Evolutionary conservation across 73 alveolate species (phyloP).

Genomic region (Breviolum minutum): DNA sequence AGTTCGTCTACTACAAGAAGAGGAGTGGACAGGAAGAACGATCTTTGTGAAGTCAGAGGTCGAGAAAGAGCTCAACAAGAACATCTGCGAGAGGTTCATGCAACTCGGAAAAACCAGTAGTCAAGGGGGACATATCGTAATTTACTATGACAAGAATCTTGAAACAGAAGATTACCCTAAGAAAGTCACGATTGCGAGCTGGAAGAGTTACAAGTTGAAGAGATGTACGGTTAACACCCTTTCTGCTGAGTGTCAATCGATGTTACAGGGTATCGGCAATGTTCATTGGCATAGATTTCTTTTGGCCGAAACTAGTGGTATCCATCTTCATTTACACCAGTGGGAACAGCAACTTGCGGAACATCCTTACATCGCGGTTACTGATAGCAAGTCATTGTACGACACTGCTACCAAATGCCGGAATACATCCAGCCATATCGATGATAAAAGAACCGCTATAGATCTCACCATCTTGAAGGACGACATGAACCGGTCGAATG

Average conservation of each 20-base stretch:
- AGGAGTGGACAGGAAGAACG: background rate
- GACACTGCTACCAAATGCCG: slow-evolving; percentile 16
- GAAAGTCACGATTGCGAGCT: background rate
- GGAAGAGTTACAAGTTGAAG: slow-evolving; percentile 27
- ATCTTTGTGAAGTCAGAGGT: background rate
- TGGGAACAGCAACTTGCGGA: background rate
- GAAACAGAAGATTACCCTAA: background rate
- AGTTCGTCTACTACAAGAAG: too few relatives aligned
- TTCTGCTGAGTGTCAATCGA: background rate
- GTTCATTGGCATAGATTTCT: slow-evolving; percentile 1
- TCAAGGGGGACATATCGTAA: background rate
- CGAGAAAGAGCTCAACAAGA: background rate
- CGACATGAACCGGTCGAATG: background rate
- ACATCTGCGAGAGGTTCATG: background rate
- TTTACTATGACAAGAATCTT: background rate
- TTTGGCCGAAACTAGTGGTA: background rate
- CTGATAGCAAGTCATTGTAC: background rate
- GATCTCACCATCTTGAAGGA: slow-evolving; percentile 12
- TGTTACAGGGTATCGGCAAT: background rate
- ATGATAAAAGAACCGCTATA: slow-evolving; percentile 3
- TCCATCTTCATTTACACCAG: background rate
- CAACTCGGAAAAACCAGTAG: background rate
- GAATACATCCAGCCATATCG: background rate
- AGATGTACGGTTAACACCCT: slow-evolving; percentile 18
- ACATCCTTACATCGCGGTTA: background rate